These are phyloP conservation scores for Ophiosphaerella korrae DNA, from an alignment of 2,329 filamentous ascomycete genomes.

Conservation along the genomic window DNA sequence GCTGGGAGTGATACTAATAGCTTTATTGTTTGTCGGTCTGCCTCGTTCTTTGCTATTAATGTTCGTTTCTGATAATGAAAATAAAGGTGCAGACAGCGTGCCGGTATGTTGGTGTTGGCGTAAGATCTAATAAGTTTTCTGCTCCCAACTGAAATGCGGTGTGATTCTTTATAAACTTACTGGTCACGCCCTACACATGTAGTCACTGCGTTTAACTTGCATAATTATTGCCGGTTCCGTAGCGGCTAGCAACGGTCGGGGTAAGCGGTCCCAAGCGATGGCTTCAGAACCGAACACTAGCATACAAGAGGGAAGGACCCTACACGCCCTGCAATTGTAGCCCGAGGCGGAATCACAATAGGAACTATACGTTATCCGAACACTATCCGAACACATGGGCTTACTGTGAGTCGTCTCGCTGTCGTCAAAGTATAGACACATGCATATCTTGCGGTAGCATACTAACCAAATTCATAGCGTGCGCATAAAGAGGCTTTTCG, in stretches of 20 bases:
- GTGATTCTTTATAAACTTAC: conserved; percentile 3
- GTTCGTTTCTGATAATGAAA: neutral
- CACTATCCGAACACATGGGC: neutral
- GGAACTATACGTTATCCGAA: neutral
- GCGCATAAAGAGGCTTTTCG: conserved; percentile 4
- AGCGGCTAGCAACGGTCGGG: conserved; percentile 43
- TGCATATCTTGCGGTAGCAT: too few relatives aligned
- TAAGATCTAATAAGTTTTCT: neutral
- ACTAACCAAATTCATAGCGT: neutral
- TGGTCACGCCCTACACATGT: conserved; percentile 32
- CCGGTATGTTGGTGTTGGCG: neutral
- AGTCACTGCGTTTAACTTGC: conserved; percentile 22
- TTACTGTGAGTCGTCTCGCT: neutral
- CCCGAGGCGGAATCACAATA: conserved; percentile 2
- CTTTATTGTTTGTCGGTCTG: neutral
- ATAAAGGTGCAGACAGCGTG: neutral
- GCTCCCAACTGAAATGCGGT: neutral
- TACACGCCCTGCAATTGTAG: conserved; percentile 20
- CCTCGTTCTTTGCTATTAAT: neutral
- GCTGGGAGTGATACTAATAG: neutral
- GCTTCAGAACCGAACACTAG: conserved; percentile 12
- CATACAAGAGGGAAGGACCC: neutral
- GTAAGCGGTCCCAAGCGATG: conserved; percentile 23
- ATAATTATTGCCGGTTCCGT: conserved; percentile 23
- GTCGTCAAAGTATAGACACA: too few relatives aligned